These are phyloP conservation scores for Kodamaea derodonti DNA, from an alignment of 1,139 yeast genomes.

Conservation along the genomic window DNA sequence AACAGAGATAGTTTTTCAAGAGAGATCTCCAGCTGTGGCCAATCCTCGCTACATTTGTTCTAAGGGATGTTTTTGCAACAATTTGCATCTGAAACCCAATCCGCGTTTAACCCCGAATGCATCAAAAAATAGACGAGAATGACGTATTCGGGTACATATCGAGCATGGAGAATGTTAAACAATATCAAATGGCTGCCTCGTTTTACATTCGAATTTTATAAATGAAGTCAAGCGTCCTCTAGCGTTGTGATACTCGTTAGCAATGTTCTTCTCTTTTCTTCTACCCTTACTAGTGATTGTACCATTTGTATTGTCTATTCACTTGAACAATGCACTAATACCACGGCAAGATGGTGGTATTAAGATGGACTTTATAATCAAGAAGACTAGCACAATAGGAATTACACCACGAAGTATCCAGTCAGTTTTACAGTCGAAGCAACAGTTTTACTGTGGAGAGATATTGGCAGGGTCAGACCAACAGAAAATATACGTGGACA, in stretches of 20 bases:
- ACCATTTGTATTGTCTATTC: too few species aligned
- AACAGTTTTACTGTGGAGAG: conserved; percentile 11
- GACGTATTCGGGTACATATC: background rate
- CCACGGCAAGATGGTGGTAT: conserved; percentile 1
- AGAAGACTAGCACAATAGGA: background rate
- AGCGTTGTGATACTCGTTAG: too few species aligned
- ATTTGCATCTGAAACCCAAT: too few species aligned
- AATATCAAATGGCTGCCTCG: background rate
- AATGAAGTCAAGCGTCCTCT: too few species aligned
- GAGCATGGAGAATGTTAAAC: background rate
- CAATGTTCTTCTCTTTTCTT: too few species aligned
- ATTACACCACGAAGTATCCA: background rate
- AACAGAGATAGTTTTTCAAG: too few species aligned
- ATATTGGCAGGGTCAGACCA: conserved; percentile 13
- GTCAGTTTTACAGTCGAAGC: background rate
- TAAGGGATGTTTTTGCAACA: too few species aligned
- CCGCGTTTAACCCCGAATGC: too few species aligned
- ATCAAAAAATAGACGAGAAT: conserved; percentile 2
- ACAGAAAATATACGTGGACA: conserved; percentile 10
- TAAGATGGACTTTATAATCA: conserved; percentile 2
- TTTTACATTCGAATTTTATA: too few species aligned
- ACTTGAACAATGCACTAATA: background rate
- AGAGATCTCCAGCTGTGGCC: too few species aligned
- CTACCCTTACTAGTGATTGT: too few species aligned
- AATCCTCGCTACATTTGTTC: too few species aligned